Conservation (phyloP, 2,329 filamentous ascomycete species). For the Tympanopsis confertula region DNA sequence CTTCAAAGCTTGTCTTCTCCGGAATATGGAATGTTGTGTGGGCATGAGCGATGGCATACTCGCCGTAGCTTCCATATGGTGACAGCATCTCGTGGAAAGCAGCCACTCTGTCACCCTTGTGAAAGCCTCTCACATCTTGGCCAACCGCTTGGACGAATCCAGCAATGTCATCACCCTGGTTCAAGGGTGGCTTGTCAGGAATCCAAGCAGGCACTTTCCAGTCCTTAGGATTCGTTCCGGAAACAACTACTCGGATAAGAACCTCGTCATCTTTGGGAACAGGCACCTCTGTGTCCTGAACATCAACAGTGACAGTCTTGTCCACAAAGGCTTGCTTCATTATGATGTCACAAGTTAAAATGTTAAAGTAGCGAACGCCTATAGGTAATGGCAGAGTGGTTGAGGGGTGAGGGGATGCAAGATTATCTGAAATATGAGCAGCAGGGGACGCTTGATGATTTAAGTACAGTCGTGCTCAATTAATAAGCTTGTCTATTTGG, state of each 20-base stretch:
- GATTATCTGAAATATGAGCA: no score
- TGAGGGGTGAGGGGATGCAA: no score
- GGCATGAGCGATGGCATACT: slow-evolving; percentile 27
- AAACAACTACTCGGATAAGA: slow-evolving; percentile 22
- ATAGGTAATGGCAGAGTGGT: no score
- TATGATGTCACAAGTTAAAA: no score
- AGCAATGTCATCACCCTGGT: slow-evolving; percentile 31
- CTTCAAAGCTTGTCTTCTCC: slow-evolving; percentile 21
- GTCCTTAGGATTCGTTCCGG: slow-evolving; percentile 27
- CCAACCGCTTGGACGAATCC: slow-evolving; percentile 34
- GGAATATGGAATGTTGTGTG: slow-evolving; percentile 30
- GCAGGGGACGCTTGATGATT: no score
- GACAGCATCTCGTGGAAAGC: slow-evolving; percentile 32
- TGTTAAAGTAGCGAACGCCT: no score
- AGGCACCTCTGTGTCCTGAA: slow-evolving; percentile 19
- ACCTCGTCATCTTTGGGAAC: slow-evolving; percentile 16
- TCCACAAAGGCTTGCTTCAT: slow-evolving; percentile 20
- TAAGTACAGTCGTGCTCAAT: no score
- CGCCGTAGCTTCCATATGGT: slow-evolving; percentile 22
- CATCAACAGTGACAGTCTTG: slow-evolving; percentile 17
- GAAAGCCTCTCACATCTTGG: slow-evolving; percentile 33
- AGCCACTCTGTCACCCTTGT: slow-evolving; percentile 40
- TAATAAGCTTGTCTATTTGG: no score
- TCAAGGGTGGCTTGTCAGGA: slow-evolving; percentile 10
- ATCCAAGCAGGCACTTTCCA: slow-evolving; percentile 15